Percentiles rank a stretch among this genome's conserved stretches.
Conservation (phyloP, 495 filamentous ascomycete species). For the Annulohypoxylon stygium region DNA sequence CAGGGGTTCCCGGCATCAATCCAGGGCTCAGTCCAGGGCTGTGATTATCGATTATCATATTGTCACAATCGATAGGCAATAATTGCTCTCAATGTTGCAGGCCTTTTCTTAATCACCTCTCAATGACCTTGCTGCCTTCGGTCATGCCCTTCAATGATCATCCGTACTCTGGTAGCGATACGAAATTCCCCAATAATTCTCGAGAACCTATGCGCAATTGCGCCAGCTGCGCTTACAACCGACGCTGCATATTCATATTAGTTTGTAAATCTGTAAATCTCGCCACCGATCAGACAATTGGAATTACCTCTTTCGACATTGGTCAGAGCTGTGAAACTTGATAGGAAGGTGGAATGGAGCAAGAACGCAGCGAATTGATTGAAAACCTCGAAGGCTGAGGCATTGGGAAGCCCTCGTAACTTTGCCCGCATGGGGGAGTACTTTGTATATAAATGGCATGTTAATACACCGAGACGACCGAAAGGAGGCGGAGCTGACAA, state of each 20-base stretch:
- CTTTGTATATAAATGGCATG: constrained; percentile 1
- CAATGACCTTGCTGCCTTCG: constrained; percentile 16
- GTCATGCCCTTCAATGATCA: constrained; percentile 1
- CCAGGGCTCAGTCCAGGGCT: not conserved
- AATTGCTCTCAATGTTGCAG: not conserved
- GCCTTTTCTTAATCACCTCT: not conserved
- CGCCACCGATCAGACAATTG: not conserved
- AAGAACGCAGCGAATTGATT: not conserved
- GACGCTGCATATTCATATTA: not conserved
- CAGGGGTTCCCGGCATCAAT: not conserved
- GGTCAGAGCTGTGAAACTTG: not conserved
- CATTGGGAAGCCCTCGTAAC: not conserved
- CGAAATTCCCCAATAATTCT: not conserved
- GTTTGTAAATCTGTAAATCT: not conserved
- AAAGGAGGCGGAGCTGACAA: constrained; percentile 1
- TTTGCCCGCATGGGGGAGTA: not conserved
- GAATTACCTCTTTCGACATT: not conserved
- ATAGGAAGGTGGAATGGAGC: not conserved
- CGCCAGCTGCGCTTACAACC: not conserved
- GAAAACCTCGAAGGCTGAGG: not conserved
- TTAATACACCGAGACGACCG: constrained; percentile 16
- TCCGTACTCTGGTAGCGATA: not conserved
- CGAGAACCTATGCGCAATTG: not conserved
- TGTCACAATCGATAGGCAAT: constrained; percentile 38
- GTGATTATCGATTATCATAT: constrained; percentile 43